Evolutionary conservation across 192 early-diverging fungal species (phyloP), one percentile per base, ranked within the genome.

Genomic region (Mycoemilia scoparia): DNA sequence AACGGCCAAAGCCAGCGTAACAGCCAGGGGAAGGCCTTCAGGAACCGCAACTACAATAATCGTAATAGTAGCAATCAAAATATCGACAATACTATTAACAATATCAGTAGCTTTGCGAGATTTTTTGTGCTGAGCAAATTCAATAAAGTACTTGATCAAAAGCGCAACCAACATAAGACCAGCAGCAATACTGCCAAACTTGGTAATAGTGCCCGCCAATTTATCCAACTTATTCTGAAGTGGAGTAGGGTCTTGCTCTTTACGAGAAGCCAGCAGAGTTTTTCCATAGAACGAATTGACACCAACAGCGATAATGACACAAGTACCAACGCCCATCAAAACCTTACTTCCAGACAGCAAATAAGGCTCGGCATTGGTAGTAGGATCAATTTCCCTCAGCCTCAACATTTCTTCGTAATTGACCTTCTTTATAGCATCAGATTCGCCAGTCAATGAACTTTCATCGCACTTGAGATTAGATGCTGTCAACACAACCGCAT

Each of bases 41-140:
- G 95, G 95, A 1, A 99, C 84, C 16, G 95, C 95, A 6, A 99
- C 92, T 11, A 99, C 95, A 9, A 99, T 68, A 4, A 99, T 60
- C 18, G 95, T 93, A 17, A 99, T 74, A 11, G 85, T 79, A 3
- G 83, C 73, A 52, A 96, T 91, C 24, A 96, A 33, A 32, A 98
- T 80, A 42, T 66, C 56, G 41, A 79, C 73, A 35, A 85, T 50
- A 38, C 58, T 64, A 39, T 69, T 44, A n/a, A 77, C 71, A 15
- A 80, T 65, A 2, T 36, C 41, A 8, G 68, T 60, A 1, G 64
- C 53, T 8, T 59, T 34, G 18, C 70, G 70, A 13, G 28, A 39
- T 2, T 42, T 54, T 20, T 56, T 45, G 33, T 34, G 39, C 50
- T 51, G 69, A 54, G 24, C 51, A 45, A 41, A 39, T 47, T 67